Percentiles rank a stretch among this genome's conserved stretches.
These are phyloP conservation scores for Potentilla sterilis DNA, from an alignment of 306 rosid species.

Conservation along the genomic window DNA sequence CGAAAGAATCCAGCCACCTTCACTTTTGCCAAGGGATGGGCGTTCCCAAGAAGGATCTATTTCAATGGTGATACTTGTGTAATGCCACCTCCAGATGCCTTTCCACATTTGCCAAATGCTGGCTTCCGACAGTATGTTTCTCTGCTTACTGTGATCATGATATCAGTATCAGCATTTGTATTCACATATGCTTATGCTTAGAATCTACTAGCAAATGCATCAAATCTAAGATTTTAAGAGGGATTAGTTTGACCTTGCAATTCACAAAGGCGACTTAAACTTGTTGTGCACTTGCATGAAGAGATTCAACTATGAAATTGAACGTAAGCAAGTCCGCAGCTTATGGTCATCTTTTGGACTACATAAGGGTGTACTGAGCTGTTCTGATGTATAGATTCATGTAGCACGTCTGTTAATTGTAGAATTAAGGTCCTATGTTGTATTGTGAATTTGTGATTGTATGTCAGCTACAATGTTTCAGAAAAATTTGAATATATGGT, in stretches of 20 bases:
- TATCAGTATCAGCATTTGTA: constrained; percentile 37
- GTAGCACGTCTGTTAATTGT: constrained; percentile 16
- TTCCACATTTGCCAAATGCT: constrained; percentile 70
- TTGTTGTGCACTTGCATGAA: constrained; percentile 24
- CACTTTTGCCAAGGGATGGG: constrained; percentile 91
- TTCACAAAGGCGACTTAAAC: constrained; percentile 15
- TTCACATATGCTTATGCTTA: constrained; percentile 33
- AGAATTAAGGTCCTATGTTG: constrained; percentile 13
- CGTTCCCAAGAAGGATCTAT: constrained; percentile 76
- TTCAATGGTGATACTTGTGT: constrained; percentile 91
- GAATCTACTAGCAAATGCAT: constrained; percentile 9
- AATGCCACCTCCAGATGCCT: constrained; percentile 94
- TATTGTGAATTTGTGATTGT: constrained; percentile 15
- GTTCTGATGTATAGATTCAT: constrained; percentile 16
- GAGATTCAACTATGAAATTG: constrained; percentile 17
- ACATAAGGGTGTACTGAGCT: constrained; percentile 17
- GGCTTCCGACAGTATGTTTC: constrained; percentile 43
- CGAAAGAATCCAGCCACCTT: constrained; percentile 61
- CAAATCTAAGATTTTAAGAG: constrained; percentile 8
- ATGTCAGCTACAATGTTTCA: constrained; percentile 21
- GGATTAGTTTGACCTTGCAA: constrained; percentile 29
- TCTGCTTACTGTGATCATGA: constrained; percentile 34
- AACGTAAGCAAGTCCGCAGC: constrained; percentile 11
- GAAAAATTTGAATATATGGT: constrained; percentile 1
- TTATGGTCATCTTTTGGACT: constrained; percentile 6